phyloP scores from a whole-genome alignment of 2,329 filamentous ascomycete species.

The Aspergillus bombycis region DNA sequence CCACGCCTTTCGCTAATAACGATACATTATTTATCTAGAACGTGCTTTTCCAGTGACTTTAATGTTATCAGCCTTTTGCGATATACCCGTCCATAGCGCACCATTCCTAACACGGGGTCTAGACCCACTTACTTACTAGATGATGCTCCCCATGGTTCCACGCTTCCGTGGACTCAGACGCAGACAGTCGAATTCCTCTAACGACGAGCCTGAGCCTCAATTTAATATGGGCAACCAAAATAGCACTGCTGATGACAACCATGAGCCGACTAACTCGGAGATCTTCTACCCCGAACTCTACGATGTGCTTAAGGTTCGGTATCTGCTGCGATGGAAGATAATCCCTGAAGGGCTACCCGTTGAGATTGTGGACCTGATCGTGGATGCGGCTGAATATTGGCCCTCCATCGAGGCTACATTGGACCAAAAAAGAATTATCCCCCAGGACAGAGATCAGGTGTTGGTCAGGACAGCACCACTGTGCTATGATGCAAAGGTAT shows the following conservation, averaged over 20 bases:
- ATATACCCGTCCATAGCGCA: neutral
- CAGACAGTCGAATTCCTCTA: neutral
- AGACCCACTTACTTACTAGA: neutral
- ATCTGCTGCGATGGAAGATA: conserved; percentile 35
- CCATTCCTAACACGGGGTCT: neutral
- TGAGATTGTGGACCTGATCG: conserved; percentile 45
- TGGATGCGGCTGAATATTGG: conserved; percentile 44
- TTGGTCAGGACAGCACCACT: conserved; percentile 40
- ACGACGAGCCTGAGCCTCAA: neutral
- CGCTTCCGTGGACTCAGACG: conserved; percentile 7
- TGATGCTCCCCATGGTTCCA: conserved; percentile 8
- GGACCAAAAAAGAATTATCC: conserved; percentile 24
- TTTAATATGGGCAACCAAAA: conserved; percentile 2
- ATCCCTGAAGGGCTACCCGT: conserved; percentile 30
- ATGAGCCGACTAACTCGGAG: conserved; percentile 16
- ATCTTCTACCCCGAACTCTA: conserved; percentile 28
- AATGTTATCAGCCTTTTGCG: neutral
- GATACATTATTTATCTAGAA: neutral
- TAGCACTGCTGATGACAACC: neutral
- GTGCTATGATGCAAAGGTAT: conserved; percentile 37
- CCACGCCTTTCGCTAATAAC: neutral
- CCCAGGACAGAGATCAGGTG: conserved; percentile 38
- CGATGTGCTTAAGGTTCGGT: conserved; percentile 39
- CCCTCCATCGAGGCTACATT: conserved; percentile 28
- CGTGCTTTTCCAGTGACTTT: neutral